Base-by-base conservation (phyloP, 257 asterid genomes). In the Fraxinus quadrangulata region DNA sequence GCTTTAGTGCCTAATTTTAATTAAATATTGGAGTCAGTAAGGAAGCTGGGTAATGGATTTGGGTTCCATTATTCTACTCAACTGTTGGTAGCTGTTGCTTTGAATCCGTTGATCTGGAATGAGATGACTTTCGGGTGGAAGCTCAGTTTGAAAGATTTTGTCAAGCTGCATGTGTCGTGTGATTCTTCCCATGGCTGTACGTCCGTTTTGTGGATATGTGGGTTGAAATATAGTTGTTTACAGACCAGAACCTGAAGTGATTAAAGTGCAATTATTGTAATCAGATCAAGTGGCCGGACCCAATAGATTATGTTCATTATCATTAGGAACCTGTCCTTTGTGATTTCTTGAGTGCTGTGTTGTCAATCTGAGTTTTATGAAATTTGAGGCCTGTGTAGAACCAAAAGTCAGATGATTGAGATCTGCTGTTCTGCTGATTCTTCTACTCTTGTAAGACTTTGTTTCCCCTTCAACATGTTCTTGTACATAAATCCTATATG, bases 371-470 rank as follows among this genome's bases (percentile, higher is more conserved):
- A 47, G 26, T 67, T 17, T 73, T 39, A 66, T 73, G 78, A 79
- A 72, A 77, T 68, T 39, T 74, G 78, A 70, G 76, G 82, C 82
- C 34, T 47, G 83, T 7, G 73, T 23, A 28, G 51, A 74, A 75
- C 84, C n/a, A 77, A 77, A 74, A 26, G 71, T 71, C 76, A 75
- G 83, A 77, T 82, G 84, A 70, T 45, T 81, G 74, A 36, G 72
- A 82, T 78, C 80, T 82, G 75, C 86, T 71, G 66, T 80, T 71
- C 77, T 78, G 71, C 39, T 34, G 79, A 72, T 85, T 75, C 85
- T 82, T 79, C 88, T 37, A 19, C 68, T 63, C 83, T 80, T 67
- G 88, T 85, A 85, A 85, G 88, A 78, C 21, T 73, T 70, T 71
- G 67, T 63, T 26, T 63, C 69, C 19, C 28, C 69, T 23, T 63